Evolutionary conservation across 805 yeast species (phyloP).

Genomic region (Candida maris): DNA sequence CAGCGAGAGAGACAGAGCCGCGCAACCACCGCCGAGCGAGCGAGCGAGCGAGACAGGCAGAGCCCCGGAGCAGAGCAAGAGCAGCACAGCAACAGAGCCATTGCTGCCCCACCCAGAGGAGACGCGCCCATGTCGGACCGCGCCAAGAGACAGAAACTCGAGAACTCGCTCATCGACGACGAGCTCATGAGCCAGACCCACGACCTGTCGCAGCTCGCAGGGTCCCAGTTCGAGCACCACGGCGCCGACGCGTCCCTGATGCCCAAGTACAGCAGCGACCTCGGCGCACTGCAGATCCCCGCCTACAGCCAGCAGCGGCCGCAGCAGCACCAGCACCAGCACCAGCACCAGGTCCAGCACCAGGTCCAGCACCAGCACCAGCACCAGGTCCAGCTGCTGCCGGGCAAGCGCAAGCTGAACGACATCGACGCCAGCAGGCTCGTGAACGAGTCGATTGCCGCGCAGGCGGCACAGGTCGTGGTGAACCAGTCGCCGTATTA

Average conservation of each 20-base stretch:
- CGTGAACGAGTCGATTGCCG: conserved; percentile 19
- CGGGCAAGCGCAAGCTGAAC: conserved; percentile 4
- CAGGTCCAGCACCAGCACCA: conserved; percentile 6
- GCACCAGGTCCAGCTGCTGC: conserved; percentile 4
- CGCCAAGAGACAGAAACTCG: conserved; percentile 22
- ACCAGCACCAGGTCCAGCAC: conserved; percentile 5
- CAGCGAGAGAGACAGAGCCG: no score
- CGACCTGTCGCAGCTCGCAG: conserved; percentile 15
- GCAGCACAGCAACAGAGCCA: no score
- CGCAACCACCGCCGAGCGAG: no score
- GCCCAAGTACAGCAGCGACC: conserved; percentile 20
- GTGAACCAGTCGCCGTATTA: conserved; percentile 16
- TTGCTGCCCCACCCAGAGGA: no score
- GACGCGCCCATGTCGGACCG: conserved; percentile 14
- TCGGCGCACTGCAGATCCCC: conserved; percentile 16
- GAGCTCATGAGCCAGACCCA: conserved; percentile 21
- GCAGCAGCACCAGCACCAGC: conserved; percentile 4
- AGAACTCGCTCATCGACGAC: conserved; percentile 22
- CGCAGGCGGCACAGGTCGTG: conserved; percentile 23
- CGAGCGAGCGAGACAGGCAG: no score
- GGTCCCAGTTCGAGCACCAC: conserved; percentile 16
- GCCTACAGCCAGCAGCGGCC: conserved; percentile 11
- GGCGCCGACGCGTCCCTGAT: conserved; percentile 17
- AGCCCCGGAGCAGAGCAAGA: no score
- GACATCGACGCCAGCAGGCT: conserved; percentile 14